Evolutionary conservation across 192 early-diverging fungal species (phyloP).

Genomic region (Coemansia sp.): DNA sequence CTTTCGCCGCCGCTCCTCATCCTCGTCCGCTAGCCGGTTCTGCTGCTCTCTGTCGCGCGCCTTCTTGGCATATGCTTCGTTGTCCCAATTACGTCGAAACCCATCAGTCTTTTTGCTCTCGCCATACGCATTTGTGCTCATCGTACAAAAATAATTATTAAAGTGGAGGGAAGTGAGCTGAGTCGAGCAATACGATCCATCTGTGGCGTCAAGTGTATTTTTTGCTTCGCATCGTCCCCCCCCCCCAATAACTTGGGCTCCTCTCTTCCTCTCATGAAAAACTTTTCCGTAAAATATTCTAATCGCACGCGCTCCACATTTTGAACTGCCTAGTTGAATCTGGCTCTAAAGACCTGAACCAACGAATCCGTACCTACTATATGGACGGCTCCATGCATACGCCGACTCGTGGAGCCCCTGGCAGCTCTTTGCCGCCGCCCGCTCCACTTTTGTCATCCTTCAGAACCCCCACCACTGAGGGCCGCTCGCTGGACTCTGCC

Average conservation of each 20-base stretch:
- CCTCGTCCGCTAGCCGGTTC: constrained; percentile 47
- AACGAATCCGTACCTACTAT: background rate
- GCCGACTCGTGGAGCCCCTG: constrained; percentile 26
- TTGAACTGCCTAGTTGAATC: background rate
- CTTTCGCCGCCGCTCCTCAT: constrained; percentile 62
- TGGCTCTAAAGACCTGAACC: background rate
- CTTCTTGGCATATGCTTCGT: constrained; percentile 66
- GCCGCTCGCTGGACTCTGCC: background rate
- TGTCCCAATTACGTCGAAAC: constrained; percentile 69
- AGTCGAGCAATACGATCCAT: background rate
- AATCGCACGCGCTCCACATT: too few species aligned
- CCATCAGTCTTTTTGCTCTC: constrained; percentile 22
- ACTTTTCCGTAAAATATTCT: background rate
- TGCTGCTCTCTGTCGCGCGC: constrained; percentile 67
- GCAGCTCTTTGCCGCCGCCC: background rate
- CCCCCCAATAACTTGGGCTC: too few species aligned
- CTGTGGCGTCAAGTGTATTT: constrained; percentile 1
- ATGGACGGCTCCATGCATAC: constrained; percentile 38
- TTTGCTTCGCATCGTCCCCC: background rate
- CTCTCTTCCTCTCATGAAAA: background rate
- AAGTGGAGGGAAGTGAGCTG: background rate
- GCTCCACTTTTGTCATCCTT: constrained; percentile 20
- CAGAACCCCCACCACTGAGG: constrained; percentile 21
- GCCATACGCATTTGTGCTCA: constrained; percentile 21
- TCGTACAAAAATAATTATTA: background rate